These are phyloP conservation scores for Pyrenochaeta sp. DNA, from an alignment of 2,329 filamentous ascomycete genomes.

Conservation along the genomic window DNA sequence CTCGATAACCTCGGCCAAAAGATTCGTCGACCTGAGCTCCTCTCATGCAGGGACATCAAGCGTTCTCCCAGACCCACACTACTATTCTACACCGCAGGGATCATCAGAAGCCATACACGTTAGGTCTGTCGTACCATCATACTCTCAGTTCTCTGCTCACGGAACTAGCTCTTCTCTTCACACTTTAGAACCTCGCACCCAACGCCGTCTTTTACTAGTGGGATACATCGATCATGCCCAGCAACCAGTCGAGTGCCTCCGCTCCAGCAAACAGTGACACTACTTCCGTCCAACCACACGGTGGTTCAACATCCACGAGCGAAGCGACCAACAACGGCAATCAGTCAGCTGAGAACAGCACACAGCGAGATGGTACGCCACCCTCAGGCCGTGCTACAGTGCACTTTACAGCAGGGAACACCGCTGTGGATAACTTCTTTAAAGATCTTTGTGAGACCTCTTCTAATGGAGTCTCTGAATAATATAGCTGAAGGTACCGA, in stretches of 20 bases:
- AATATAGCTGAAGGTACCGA: neutral
- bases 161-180: slow-evolving; percentile 1
- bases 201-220: neutral
- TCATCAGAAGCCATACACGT: neutral
- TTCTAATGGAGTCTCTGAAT: neutral
- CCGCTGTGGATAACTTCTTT: neutral
- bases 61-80: too few species aligned
- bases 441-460: neutral
- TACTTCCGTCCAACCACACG: neutral
- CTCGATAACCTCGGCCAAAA: too few species aligned
- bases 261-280: neutral
- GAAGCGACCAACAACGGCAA: neutral
- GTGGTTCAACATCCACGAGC: neutral
- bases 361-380: neutral
- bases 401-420: neutral
- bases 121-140: neutral
- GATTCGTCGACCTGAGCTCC: too few species aligned
- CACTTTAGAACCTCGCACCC: too few species aligned
- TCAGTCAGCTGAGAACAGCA: neutral
- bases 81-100: too few species aligned
- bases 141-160: neutral
- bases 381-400: neutral
- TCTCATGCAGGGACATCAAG: too few species aligned
- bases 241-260: neutral
- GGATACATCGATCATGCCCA: slow-evolving; percentile 1